A percentile compares a stretch with the other conserved stretches of the same genome.
phyloP scores from a whole-genome alignment of 164 flowering plant genomes.

The Liquidambar formosana region DNA sequence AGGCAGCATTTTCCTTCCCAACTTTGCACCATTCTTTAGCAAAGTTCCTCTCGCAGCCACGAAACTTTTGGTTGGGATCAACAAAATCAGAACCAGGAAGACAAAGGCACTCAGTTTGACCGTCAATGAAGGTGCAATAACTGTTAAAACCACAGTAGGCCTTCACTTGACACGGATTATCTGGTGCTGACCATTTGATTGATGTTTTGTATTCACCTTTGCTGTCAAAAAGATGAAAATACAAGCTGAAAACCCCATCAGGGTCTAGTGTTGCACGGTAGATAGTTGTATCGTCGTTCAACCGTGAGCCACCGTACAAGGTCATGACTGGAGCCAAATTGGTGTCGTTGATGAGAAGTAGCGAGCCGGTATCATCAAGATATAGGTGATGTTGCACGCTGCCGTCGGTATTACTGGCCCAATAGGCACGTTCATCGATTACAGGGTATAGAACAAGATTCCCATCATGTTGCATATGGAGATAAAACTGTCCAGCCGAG shows the following conservation, averaged over 20 bases:
- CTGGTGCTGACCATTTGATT: neutral
- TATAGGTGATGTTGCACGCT: neutral
- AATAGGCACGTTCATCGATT: neutral
- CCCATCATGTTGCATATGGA: conserved; percentile 15
- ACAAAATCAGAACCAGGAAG: conserved; percentile 11
- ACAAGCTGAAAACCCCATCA: conserved; percentile 13
- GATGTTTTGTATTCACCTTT: neutral
- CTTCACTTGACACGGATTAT: neutral
- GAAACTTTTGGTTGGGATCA: neutral
- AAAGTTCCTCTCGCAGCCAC: conserved; percentile 16
- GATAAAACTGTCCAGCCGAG: conserved; percentile 24
- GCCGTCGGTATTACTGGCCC: neutral
- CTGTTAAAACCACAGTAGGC: conserved; percentile 17
- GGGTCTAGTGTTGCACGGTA: neutral
- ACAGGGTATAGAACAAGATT: conserved; percentile 7
- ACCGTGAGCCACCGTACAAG: neutral
- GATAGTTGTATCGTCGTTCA: neutral
- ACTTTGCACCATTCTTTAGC: neutral
- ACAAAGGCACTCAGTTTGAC: conserved; percentile 1
- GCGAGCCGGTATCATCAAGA: neutral
- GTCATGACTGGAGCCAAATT: neutral
- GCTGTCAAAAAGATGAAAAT: neutral
- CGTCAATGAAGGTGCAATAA: conserved; percentile 5
- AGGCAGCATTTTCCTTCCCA: neutral
- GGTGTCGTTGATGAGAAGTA: neutral